Conservation (phyloP, 371 early-diverging fungal species). For the Saksenaea oblongispora region DNA sequence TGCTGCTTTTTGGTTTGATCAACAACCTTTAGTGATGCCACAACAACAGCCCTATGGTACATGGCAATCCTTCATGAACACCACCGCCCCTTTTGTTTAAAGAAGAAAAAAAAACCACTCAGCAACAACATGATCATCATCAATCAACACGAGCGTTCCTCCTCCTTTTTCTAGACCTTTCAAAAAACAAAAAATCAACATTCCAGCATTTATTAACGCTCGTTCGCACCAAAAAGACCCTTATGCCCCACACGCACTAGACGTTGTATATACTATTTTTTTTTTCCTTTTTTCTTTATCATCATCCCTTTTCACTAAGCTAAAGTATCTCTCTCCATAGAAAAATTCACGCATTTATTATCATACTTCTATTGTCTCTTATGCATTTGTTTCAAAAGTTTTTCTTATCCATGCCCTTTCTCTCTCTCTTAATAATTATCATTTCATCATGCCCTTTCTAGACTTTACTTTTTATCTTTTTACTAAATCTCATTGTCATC, state of each 20-base stretch:
- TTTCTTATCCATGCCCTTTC: not conserved
- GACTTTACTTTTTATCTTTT: not conserved
- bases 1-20: not conserved
- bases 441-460: not conserved
- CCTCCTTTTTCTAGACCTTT: not conserved
- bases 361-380: not conserved
- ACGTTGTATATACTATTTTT: not conserved
- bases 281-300: not conserved
- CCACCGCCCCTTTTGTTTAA: not conserved
- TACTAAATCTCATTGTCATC: not conserved
- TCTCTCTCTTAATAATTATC: not conserved
- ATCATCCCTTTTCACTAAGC: not conserved
- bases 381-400: not conserved
- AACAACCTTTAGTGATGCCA: not conserved
- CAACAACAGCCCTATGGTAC: not conserved
- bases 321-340: not conserved
- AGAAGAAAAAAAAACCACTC: not conserved
- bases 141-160: not conserved
- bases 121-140: not conserved
- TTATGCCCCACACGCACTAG: not conserved
- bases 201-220: not conserved
- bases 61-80: not conserved
- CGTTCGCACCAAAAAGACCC: not conserved
- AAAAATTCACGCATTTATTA: not conserved
- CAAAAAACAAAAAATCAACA: not conserved